These are phyloP conservation scores for Penicillium sp. DNA, from an alignment of 2,329 filamentous ascomycete species.

Conservation along the genomic window DNA sequence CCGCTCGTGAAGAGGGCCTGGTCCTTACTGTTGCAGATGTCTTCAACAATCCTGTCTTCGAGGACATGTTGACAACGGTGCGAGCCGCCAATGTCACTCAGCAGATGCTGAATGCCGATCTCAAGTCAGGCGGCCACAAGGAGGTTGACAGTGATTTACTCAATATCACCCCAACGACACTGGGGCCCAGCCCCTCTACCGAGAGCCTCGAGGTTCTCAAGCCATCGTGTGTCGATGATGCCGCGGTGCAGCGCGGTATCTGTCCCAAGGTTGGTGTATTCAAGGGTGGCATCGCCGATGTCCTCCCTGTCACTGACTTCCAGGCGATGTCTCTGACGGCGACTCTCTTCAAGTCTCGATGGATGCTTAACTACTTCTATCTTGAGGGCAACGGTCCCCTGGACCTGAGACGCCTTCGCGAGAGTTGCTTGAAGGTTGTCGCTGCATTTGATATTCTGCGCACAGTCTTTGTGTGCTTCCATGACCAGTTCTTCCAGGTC, in stretches of 20 bases:
- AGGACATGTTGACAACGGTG: slow-evolving; percentile 36
- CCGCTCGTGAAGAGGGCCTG: slow-evolving; percentile 39
- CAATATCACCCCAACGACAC: slow-evolving; percentile 12
- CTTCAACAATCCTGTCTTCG: slow-evolving; percentile 42
- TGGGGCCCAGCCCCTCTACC: slow-evolving; percentile 16
- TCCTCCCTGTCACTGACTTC: slow-evolving; percentile 56
- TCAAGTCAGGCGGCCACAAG: slow-evolving; percentile 14
- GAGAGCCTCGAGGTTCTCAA: slow-evolving; percentile 26
- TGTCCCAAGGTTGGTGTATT: slow-evolving; percentile 51
- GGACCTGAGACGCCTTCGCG: slow-evolving; percentile 45
- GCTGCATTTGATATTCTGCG: slow-evolving; percentile 62
- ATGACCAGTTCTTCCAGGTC: slow-evolving; percentile 53
- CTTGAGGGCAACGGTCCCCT: slow-evolving; percentile 50
- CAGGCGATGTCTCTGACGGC: slow-evolving; percentile 37
- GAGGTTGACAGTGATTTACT: slow-evolving; percentile 14
- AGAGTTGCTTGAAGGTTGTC: slow-evolving; percentile 51
- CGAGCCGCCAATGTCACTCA: slow-evolving; percentile 23
- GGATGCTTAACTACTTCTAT: slow-evolving; percentile 55
- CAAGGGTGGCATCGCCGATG: slow-evolving; percentile 52
- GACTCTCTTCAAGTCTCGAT: slow-evolving; percentile 35
- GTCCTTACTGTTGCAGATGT: slow-evolving; percentile 43
- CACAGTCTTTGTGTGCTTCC: slow-evolving; percentile 60
- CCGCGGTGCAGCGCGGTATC: slow-evolving; percentile 49
- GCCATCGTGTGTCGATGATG: slow-evolving; percentile 25
- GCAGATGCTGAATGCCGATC: slow-evolving; percentile 20